Evolutionary conservation across 2,329 filamentous ascomycete species (phyloP).

Genomic region (Neopestalotiopsis sp.): DNA sequence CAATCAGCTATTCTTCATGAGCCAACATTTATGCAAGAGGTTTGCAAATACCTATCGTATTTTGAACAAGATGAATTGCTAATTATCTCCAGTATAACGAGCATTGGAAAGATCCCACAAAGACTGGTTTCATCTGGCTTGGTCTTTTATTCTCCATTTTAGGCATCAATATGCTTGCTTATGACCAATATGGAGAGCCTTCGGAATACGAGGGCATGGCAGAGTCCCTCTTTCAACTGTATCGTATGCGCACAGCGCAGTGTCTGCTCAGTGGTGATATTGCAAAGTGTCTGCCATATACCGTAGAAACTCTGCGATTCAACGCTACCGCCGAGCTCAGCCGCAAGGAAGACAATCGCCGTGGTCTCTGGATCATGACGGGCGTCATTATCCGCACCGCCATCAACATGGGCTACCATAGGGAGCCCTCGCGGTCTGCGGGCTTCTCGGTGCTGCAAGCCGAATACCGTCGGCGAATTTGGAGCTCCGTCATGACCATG

Average conservation of each 20-base stretch:
- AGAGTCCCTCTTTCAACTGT: slow-evolving; percentile 52
- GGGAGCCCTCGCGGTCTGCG: slow-evolving; percentile 43
- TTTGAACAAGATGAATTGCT: slow-evolving; percentile 19
- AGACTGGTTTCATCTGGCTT: slow-evolving; percentile 56
- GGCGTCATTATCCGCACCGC: slow-evolving; percentile 56
- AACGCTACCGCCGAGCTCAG: slow-evolving; percentile 58
- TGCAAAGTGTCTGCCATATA: slow-evolving; percentile 39
- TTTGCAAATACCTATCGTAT: neutral
- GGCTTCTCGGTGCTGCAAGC: slow-evolving; percentile 52
- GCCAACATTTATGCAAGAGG: slow-evolving; percentile 4
- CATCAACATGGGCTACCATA: slow-evolving; percentile 60
- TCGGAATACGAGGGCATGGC: slow-evolving; percentile 54
- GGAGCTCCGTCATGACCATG: slow-evolving; percentile 51
- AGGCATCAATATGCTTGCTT: slow-evolving; percentile 57
- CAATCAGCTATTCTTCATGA: slow-evolving; percentile 1
- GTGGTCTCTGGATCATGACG: slow-evolving; percentile 54
- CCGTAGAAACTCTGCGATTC: slow-evolving; percentile 57
- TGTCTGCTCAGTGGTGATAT: slow-evolving; percentile 53
- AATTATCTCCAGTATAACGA: slow-evolving; percentile 48
- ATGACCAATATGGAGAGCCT: slow-evolving; percentile 56
- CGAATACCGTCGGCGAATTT: slow-evolving; percentile 44
- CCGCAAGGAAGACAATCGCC: slow-evolving; percentile 55
- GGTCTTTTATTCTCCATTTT: slow-evolving; percentile 59
- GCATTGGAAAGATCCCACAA: slow-evolving; percentile 52
- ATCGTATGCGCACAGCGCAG: slow-evolving; percentile 55